These are phyloP conservation scores for Urochloa ruziziensis DNA, from an alignment of 176 grass and related monocot genomes.

Conservation along the genomic window DNA sequence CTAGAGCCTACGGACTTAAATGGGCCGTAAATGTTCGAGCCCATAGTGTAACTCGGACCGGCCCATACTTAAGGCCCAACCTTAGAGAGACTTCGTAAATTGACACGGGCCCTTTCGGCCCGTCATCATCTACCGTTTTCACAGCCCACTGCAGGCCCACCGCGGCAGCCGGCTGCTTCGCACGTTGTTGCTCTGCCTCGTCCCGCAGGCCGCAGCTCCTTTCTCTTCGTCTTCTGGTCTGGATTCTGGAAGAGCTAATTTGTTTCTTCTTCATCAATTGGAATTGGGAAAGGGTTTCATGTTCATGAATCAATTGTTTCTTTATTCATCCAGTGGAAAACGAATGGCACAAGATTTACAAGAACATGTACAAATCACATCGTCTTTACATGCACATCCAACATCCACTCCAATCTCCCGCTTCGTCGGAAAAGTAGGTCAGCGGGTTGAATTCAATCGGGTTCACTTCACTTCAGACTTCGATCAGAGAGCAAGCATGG, in stretches of 20 bases:
- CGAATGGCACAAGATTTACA: slow-evolving; percentile 13
- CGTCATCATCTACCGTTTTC: too few relatives aligned
- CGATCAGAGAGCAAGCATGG: slow-evolving; percentile 54
- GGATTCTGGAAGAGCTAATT: too few relatives aligned
- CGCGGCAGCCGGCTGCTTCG: too few relatives aligned
- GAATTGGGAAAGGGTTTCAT: too few relatives aligned
- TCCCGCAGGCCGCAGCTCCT: too few relatives aligned
- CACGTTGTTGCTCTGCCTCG: too few relatives aligned
- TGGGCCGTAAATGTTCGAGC: background rate
- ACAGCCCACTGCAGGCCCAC: background rate
- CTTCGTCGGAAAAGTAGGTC: background rate
- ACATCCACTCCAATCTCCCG: background rate
- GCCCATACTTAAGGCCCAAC: background rate
- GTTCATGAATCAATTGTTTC: background rate
- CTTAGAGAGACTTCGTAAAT: too few relatives aligned
- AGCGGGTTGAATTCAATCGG: background rate
- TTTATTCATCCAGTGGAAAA: slow-evolving; percentile 39
- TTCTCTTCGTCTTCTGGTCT: too few relatives aligned
- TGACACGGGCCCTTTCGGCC: too few relatives aligned
- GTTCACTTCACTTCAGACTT: slow-evolving; percentile 12
- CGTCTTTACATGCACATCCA: background rate
- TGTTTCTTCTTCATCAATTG: background rate
- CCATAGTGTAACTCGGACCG: background rate
- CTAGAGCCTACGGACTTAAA: background rate
- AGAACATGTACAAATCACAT: background rate